Conservation (phyloP, 768 basidiomycete genomes). For the Pleurotus cornucopiae region DNA sequence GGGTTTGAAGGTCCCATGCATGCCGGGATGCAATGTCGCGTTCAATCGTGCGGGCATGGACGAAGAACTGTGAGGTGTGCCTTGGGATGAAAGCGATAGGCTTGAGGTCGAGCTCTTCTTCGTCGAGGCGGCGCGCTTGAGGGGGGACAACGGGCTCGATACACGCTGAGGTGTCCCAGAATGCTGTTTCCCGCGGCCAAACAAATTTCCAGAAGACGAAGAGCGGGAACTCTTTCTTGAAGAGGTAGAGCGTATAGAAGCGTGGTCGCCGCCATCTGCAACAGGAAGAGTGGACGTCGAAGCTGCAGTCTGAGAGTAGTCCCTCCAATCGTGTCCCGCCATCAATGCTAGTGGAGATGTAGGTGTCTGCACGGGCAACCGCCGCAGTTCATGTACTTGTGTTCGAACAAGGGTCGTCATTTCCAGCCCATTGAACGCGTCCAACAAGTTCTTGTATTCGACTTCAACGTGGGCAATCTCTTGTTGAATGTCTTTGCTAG, state of each 20-base stretch:
- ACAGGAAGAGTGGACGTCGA: not conserved
- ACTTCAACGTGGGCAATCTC: constrained; percentile 69
- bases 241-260: constrained; percentile 23
- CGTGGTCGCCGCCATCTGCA: not conserved
- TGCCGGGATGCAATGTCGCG: constrained; percentile 26
- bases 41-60: constrained; percentile 18
- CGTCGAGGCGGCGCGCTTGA: not conserved
- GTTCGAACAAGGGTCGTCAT: constrained; percentile 50
- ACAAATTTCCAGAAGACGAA: not conserved
- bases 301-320: not conserved
- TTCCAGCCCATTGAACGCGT: constrained; percentile 79
- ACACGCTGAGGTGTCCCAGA: not conserved
- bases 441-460: constrained; percentile 65
- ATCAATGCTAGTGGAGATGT: constrained; percentile 9
- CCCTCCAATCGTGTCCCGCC: constrained; percentile 5
- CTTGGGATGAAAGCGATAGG: constrained; percentile 5
- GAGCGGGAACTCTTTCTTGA: constrained; percentile 21
- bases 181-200: not conserved
- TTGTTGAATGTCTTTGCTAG: constrained; percentile 58
- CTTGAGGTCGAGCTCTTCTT: constrained; percentile 5
- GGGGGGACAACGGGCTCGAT: constrained; percentile 1
- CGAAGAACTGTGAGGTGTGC: constrained; percentile 27
- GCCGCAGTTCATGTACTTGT: constrained; percentile 38
- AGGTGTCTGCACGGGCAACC: constrained; percentile 12
- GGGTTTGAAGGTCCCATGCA: constrained; percentile 44